A percentile compares a stretch with the other conserved stretches of the same genome.
Conservation (phyloP, 352 stramenopile genomes). For the Thalassiosira pacifica region DNA sequence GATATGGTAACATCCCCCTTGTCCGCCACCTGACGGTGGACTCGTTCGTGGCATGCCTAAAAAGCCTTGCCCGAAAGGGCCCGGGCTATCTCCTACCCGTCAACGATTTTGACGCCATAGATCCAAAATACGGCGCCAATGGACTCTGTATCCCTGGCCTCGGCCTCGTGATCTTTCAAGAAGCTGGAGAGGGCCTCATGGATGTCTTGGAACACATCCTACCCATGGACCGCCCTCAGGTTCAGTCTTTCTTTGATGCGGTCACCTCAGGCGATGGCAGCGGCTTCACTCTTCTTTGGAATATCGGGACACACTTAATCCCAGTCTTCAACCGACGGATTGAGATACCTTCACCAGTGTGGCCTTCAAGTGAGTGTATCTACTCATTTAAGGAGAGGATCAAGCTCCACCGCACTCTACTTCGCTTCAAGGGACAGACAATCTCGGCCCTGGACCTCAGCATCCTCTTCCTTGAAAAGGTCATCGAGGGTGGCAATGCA, state of each 20-base stretch:
- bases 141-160: neutral
- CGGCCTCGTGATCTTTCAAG: neutral
- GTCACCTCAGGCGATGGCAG: neutral
- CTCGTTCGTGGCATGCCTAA: neutral
- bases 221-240: neutral
- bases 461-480: neutral
- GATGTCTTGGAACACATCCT: neutral
- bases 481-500: no score
- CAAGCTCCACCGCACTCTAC: no score
- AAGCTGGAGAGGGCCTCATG: neutral
- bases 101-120: neutral
- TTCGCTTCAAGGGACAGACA: no score
- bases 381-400: neutral
- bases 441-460: no score
- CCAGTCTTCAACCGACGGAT: neutral
- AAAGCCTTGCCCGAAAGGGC: neutral
- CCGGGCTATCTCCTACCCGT: neutral
- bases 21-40: no score
- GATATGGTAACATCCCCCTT: no score
- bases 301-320: neutral
- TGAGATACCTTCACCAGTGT: no score
- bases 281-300: slow-evolving; percentile 1
- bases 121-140: neutral
- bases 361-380: no score
- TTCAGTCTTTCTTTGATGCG: neutral